Base-by-base conservation (phyloP, 257 asterid species). In the Marsdenia floribunda region DNA sequence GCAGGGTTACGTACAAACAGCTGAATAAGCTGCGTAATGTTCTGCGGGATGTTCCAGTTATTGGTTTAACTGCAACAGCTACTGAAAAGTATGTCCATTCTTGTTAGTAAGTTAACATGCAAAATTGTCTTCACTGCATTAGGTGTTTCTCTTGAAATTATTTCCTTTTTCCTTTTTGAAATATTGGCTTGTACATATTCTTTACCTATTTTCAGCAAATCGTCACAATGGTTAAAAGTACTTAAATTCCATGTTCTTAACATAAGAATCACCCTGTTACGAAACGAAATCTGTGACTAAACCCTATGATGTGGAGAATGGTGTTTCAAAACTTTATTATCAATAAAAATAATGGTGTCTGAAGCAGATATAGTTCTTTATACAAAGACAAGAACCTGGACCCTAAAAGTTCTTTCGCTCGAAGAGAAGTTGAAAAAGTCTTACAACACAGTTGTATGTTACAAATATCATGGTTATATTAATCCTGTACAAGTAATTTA, bases 21-120 rank as follows among this genome's bases (percentile, higher is more conserved):
- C 79, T 93, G 85, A 94, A 88, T 79, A 89, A 76, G 84, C 76
- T 93, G 85, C 97, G 97, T 38, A 82, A 85, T 72, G 85, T 85
- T 81, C 96, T 93, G 68, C 19, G 37, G 60, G 77, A 83, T 80
- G 90, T 93, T 75, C 98, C 98, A 35, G 84, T 93, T 80, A 95
- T 93, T 76, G 97, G 84, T 79, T 82, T 93, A 80, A 93, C 98
- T 44, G 98, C 98, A 75, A 91, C 98, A 53, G 98, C 98, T 63
- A 93, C 98, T 66, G 96, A 86, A 78, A 93, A 89, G 98, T 93
- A 85, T 79, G 95, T 80, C 14, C 18, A 10, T 65, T 35, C 49
- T 65, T 64, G 7, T 65, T 65, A 2, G 2, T 19, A 18, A 65
- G 70, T 40, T 52, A 44, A 46, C 49, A 60, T 57, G 52, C 68